Base-by-base conservation (phyloP, 345 rosid species). In the Eucalyptus victrix region DNA sequence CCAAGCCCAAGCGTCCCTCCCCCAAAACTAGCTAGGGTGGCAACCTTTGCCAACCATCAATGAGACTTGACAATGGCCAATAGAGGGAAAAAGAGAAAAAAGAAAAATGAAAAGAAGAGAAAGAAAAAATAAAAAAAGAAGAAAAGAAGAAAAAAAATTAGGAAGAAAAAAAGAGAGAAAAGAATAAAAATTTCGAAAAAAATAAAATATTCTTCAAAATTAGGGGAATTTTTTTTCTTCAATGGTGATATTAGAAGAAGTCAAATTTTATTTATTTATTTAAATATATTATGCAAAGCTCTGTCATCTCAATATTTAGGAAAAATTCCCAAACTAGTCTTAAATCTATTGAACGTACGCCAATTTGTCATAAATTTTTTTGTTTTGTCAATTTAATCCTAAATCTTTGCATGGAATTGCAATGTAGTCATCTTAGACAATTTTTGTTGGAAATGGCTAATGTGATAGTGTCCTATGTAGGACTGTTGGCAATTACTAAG, bases 261-360 rank as follows among this genome's bases (percentile, higher is more conserved):
- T 62, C 56, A 9, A 53, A 24, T 47, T 47, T 45, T 45, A 1
- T 28, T 47, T 47, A 1, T 10, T 10, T 28, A 10, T 10, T 3
- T 11, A 3, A 10, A 47, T 3, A 47, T 47, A 65, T 14, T 16
- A 3, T 65, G 76, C 76, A 15, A 67, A 67, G 76, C 76, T n/a
- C 4, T 62, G 34, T 30, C 69, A 13, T 62, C n/a, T 30, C 17
- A 30, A 62, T 62, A 30, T 30, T 13, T 62, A 49, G 47, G 18
- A n/a, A 30, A 62, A 28, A 62, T 62, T 30, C 9, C 18, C 5
- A 9, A 12, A 90, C 92, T 42, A 93, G 93, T 93, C 85, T 34
- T 60, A 19, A 18, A 34, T 30, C 9, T 8, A 42, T 11, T 21
- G 49, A 30, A 30, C 0, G 5, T 32, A 32, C 3, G 44, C 5